Percentiles rank a stretch among this genome's conserved stretches.
phyloP scores from a whole-genome alignment of 805 yeast genomes.

The Allodekkera sacchari region DNA sequence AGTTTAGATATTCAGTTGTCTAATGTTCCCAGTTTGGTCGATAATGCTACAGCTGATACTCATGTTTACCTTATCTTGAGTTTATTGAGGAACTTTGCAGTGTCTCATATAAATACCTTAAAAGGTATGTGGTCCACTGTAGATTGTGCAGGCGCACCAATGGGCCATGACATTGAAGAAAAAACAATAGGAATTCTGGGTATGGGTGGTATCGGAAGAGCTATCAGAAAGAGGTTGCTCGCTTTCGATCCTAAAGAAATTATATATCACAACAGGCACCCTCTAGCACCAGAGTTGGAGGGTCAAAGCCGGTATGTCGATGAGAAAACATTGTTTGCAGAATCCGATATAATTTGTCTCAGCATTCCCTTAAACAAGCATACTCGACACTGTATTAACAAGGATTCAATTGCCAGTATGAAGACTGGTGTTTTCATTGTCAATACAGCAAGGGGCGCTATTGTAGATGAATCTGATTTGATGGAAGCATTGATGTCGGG shows the following conservation, averaged over 20 bases:
- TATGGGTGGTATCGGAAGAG: conserved; percentile 86
- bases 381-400: conserved; percentile 64
- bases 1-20: conserved; percentile 36
- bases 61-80: conserved; percentile 42
- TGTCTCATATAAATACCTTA: conserved; percentile 44
- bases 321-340: conserved; percentile 49
- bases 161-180: conserved; percentile 71
- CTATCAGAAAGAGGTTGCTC: conserved; percentile 57
- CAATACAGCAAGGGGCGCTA: conserved; percentile 86
- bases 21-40: conserved; percentile 46
- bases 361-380: conserved; percentile 68
- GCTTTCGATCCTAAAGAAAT: conserved; percentile 73
- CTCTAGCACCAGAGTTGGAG: conserved; percentile 54
- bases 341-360: conserved; percentile 64
- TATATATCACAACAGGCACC: conserved; percentile 62
- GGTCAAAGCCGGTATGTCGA: conserved; percentile 67
- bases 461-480: conserved; percentile 59
- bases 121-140: conserved; percentile 53
- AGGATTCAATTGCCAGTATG: conserved; percentile 53
- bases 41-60: conserved; percentile 50
- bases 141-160: conserved; percentile 46
- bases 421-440: conserved; percentile 71
- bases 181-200: conserved; percentile 76
- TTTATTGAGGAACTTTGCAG: conserved; percentile 51
- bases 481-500: conserved; percentile 51